These are phyloP conservation scores for Trametes polyzona DNA, from an alignment of 1,284 basidiomycete genomes.

Conservation along the genomic window DNA sequence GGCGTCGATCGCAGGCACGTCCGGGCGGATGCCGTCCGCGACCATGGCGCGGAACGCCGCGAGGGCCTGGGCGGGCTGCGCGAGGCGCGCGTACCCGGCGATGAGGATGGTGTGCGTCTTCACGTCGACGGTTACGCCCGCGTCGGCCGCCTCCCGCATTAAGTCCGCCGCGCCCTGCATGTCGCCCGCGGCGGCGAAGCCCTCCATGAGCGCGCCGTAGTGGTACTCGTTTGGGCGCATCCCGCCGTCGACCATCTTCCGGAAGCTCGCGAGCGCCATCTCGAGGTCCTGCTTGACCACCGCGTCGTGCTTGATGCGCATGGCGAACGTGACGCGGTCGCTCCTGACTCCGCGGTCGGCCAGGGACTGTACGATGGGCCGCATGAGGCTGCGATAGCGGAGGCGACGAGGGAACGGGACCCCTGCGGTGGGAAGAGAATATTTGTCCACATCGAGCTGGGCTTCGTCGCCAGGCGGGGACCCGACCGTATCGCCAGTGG, in stretches of 20 bases:
- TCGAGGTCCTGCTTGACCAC: conserved; percentile 53
- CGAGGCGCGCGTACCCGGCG: conserved; percentile 60
- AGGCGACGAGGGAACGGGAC: conserved; percentile 41
- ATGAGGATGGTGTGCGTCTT: conserved; percentile 78
- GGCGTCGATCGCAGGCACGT: conserved; percentile 68
- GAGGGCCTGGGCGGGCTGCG: conserved; percentile 57
- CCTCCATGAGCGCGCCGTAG: conserved; percentile 71
- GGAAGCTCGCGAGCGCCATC: conserved; percentile 55
- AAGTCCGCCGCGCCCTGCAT: conserved; percentile 53
- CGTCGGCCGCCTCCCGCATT: conserved; percentile 51
- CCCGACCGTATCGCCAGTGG: conserved; percentile 22
- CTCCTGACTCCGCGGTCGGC: conserved; percentile 49
- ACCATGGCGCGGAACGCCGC: conserved; percentile 66
- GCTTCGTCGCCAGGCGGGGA: conserved; percentile 19
- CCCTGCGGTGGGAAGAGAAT: conserved; percentile 55
- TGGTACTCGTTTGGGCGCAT: conserved; percentile 71
- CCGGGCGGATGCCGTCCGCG: conserved; percentile 60
- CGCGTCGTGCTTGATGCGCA: conserved; percentile 66
- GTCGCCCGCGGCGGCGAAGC: conserved; percentile 58
- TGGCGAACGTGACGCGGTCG: conserved; percentile 57
- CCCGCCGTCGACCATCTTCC: conserved; percentile 61
- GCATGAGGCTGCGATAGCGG: conserved; percentile 42
- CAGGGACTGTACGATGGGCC: conserved; percentile 53
- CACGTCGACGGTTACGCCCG: conserved; percentile 57
- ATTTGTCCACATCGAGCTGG: conserved; percentile 32